Evolutionary conservation across 306 rosid species (phyloP).

Genomic region (Adenanthera pavonina): DNA sequence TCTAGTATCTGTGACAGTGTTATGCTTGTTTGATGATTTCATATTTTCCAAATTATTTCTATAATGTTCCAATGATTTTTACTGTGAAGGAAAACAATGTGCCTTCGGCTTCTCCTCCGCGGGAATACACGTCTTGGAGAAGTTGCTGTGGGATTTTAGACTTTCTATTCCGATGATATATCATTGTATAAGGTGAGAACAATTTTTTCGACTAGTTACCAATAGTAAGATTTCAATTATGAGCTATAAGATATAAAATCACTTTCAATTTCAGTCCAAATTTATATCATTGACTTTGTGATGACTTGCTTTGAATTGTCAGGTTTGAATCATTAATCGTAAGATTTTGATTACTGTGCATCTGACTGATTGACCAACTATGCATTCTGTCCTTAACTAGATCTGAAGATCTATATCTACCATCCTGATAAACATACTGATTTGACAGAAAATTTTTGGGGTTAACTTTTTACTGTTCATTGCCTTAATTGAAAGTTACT

Average conservation of each 20-base stretch:
- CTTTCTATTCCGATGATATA: slow-evolving; percentile 53
- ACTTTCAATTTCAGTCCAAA: background rate
- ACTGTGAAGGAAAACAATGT: slow-evolving; percentile 38
- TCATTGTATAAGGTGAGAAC: slow-evolving; percentile 53
- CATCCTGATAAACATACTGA: background rate
- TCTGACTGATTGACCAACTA: slow-evolving; percentile 7
- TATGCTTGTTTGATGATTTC: background rate
- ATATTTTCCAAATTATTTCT: background rate
- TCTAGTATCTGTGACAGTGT: background rate
- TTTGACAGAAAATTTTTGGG: background rate
- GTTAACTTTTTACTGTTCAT: background rate
- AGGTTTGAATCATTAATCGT: too few relatives aligned
- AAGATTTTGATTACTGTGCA: background rate
- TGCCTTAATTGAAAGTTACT: too few relatives aligned
- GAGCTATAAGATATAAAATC: background rate
- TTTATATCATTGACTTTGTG: background rate
- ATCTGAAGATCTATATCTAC: background rate
- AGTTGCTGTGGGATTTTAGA: slow-evolving; percentile 81
- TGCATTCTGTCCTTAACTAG: background rate
- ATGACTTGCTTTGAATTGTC: background rate
- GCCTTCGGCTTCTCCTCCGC: slow-evolving; percentile 33
- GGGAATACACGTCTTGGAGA: slow-evolving; percentile 59
- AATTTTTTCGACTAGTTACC: background rate
- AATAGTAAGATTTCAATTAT: background rate
- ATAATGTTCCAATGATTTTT: background rate